Base-by-base conservation (phyloP, 2,329 filamentous ascomycete species). In the Epichloe hybrida region DNA sequence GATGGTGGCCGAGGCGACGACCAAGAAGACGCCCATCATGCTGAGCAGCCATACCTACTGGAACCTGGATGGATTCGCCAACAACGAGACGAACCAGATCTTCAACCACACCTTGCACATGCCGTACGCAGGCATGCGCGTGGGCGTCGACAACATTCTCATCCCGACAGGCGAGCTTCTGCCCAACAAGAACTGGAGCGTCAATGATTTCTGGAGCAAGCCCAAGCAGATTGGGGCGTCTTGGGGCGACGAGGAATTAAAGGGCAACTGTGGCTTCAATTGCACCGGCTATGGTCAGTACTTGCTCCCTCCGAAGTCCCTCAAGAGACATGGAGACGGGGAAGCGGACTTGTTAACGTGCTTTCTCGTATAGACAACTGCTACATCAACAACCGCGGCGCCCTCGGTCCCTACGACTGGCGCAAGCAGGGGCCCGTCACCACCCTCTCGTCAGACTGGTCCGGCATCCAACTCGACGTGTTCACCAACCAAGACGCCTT, bases 401-500 rank as follows among this genome's bases (percentile, higher is more conserved):
- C 75, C 46, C 66, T 74, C 23, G 76, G 72, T 1, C 66, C 74
- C 2, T 81, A 77, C 61, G 75, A 85, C 69, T 88, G 84, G 85
- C 76, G 74, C 49, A 72, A 66, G 1, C 67, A 72, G 41, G 69
- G 72, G 21, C 83, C 78, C 37, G 75, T 83, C 2, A 81, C 89
- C 0, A 79, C 77, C 7, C 71, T 95, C 31, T 80, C 80, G 3
- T 86, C 83, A 38, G 73, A 77, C 4, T 88, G 80, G 77, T 89
- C 85, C 0, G 90, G 90, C 46, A 95, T 96, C 65, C 80, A 81
- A 63, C 63, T 96, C 52, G 86, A 95, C 52, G 72, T 96, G 58
- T 87, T 76, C 66, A 81, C 83, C 7, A 88, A 95, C 69, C 89
- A 95, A 70, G 80, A 86, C 11, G 89, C 88, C 3, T 82, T 94